phyloP scores from a whole-genome alignment of 192 early-diverging fungal species.

The Irineochytrium annulatum region DNA sequence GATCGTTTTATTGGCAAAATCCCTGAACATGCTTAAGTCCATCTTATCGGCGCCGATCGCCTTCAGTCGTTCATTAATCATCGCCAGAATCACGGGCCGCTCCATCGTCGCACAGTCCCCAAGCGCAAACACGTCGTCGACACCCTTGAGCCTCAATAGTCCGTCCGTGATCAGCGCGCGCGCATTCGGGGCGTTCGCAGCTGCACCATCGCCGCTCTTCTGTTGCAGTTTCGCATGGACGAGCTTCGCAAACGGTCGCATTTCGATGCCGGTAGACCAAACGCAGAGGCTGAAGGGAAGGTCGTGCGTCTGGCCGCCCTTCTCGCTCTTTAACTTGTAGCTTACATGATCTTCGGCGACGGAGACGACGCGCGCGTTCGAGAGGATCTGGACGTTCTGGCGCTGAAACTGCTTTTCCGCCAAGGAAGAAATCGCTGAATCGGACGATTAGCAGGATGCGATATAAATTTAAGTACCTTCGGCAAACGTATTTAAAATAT shows the following conservation, averaged over 20 bases:
- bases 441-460: not conserved
- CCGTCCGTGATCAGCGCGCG: slow-evolving; percentile 60
- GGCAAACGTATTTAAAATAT: slow-evolving; percentile 72
- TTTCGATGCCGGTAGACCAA: slow-evolving; percentile 40
- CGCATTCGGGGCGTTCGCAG: slow-evolving; percentile 43
- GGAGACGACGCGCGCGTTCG: slow-evolving; percentile 60
- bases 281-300: slow-evolving; percentile 37
- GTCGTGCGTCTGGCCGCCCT: slow-evolving; percentile 55
- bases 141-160: slow-evolving; percentile 53
- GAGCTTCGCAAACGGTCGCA: slow-evolving; percentile 34
- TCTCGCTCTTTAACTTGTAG: slow-evolving; percentile 39
- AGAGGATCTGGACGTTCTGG: slow-evolving; percentile 62
- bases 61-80: slow-evolving; percentile 32
- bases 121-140: slow-evolving; percentile 59
- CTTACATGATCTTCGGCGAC: slow-evolving; percentile 52
- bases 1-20: slow-evolving; percentile 33
- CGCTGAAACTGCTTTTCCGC: slow-evolving; percentile 63
- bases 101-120: slow-evolving; percentile 74
- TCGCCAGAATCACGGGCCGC: slow-evolving; percentile 49
- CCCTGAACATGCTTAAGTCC: slow-evolving; percentile 47
- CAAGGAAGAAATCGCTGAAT: slow-evolving; percentile 54
- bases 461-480: slow-evolving; percentile 13
- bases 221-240: slow-evolving; percentile 34
- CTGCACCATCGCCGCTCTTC: no score
- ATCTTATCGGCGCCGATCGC: slow-evolving; percentile 50